These are phyloP conservation scores for Saxophila tyrrhenica DNA, from an alignment of 495 filamentous ascomycete genomes.

Conservation along the genomic window DNA sequence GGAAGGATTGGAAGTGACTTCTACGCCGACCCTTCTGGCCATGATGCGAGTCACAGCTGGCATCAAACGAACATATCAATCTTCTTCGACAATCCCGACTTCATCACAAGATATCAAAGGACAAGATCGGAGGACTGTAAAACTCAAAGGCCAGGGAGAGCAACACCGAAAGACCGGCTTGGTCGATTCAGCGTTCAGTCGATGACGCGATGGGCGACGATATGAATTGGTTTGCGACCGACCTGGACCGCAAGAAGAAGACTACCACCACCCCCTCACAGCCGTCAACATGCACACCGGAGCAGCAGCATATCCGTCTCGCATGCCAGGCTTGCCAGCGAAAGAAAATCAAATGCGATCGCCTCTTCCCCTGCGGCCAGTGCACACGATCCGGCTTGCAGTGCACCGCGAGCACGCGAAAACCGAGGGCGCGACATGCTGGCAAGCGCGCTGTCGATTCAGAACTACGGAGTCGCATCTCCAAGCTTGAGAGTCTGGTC, in stretches of 20 bases:
- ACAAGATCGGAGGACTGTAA: too few species aligned
- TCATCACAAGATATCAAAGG: too few species aligned
- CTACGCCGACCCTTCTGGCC: too few species aligned
- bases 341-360: conserved; percentile 21
- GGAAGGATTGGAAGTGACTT: too few species aligned
- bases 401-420: conserved; percentile 13
- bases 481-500: conserved; percentile 17
- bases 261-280: background rate
- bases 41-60: too few species aligned
- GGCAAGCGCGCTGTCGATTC: conserved; percentile 14
- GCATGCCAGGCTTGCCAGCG: conserved; percentile 18
- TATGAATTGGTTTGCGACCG: background rate
- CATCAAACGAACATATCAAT: too few species aligned
- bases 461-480: conserved; percentile 14
- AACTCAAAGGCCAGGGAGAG: too few species aligned
- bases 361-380: conserved; percentile 15
- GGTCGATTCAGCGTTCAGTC: too few species aligned
- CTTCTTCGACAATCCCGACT: too few species aligned
- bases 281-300: background rate
- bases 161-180: too few species aligned
- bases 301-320: conserved; percentile 2
- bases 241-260: background rate
- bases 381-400: conserved; percentile 12
- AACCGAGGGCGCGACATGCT: conserved; percentile 13
- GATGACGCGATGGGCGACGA: background rate